Evolutionary conservation across 2,329 filamentous ascomycete genomes (phyloP), one percentile per base, ranked within the genome.

Genomic region (Stagonosporopsis chrysanthemi): DNA sequence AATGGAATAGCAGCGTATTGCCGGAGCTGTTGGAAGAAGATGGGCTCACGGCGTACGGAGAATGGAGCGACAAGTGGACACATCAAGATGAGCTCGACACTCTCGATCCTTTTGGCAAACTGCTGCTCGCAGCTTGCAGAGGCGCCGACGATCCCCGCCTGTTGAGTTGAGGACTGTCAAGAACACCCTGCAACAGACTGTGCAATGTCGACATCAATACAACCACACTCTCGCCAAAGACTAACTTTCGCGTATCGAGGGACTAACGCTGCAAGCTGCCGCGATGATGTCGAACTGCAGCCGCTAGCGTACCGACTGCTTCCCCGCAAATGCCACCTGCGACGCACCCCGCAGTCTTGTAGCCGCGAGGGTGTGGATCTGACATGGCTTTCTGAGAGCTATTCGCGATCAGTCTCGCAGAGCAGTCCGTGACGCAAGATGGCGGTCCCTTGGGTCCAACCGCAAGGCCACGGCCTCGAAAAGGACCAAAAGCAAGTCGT

Each of bases 51-150:
- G 42, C 60, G n/a, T 74, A 74, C 54, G 61, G 46, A 2, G 67
- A 74, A 19, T 65, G 63, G 31, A 33, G 57, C 2, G 2, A 35
- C 5, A 42, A 9, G 12, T 74, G 68, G 66, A 55, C 48, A 17
- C 8, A 36, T 17, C 62, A 57, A 4, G 44, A 48, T 8, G 50
- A 58, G 14, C 23, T 64, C 22, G 60, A 50, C 4, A 31, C 41
- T 33, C 38, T 73, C 33, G 61, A 61, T 15, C 60, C 62, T 11
- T 71, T 66, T 51, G 63, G 65, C 19, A 70, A 61, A 47, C 24
- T 73, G 33, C 39, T 73, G 49, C 58, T 74, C 29, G 66, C 46
- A 38, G 61, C 69, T 26, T 73, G 70, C 59, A 43, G 61, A 12
- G 70, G 67, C 17, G 47, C 52, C 8, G 62, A 65, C 11, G 68